Percentiles rank a stretch among this genome's conserved stretches.
Conservation (phyloP, 495 filamentous ascomycete species). For the Chaetomium tenue region DNA sequence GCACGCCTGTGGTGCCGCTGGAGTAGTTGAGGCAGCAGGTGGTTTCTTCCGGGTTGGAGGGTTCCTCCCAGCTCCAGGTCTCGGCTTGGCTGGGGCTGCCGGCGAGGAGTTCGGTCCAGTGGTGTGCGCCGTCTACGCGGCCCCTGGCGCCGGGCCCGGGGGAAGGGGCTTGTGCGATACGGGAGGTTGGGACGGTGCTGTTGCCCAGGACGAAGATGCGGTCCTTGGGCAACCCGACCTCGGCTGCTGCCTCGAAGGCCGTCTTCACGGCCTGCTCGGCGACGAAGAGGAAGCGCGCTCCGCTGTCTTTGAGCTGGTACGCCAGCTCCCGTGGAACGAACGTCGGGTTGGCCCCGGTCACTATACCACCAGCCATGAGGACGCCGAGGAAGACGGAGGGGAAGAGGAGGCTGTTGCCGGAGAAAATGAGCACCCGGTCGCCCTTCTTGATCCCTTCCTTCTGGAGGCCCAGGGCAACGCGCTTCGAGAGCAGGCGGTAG, state of each 20-base stretch:
- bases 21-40: slow-evolving; percentile 65
- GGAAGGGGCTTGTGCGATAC: slow-evolving; percentile 41
- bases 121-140: slow-evolving; percentile 36
- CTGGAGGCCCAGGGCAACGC: slow-evolving; percentile 67
- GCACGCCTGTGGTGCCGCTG: slow-evolving; percentile 76
- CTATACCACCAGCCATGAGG: slow-evolving; percentile 75
- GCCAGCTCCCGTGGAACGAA: slow-evolving; percentile 69
- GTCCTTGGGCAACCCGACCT: slow-evolving; percentile 58
- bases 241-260: slow-evolving; percentile 65
- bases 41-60: slow-evolving; percentile 35
- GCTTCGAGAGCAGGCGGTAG: slow-evolving; percentile 68
- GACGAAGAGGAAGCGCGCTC: slow-evolving; percentile 62
- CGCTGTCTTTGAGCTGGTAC: slow-evolving; percentile 71
- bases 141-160: slow-evolving; percentile 41
- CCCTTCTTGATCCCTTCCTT: slow-evolving; percentile 63
- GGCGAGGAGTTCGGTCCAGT: slow-evolving; percentile 46
- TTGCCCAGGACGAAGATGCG: slow-evolving; percentile 47
- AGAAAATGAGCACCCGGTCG: slow-evolving; percentile 72
- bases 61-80: slow-evolving; percentile 46
- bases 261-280: slow-evolving; percentile 56
- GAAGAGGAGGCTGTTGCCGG: slow-evolving; percentile 70
- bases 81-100: slow-evolving; percentile 43
- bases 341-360: slow-evolving; percentile 76
- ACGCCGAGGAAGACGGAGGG: slow-evolving; percentile 69
- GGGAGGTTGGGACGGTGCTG: slow-evolving; percentile 31